Evolutionary conservation across 352 stramenopile genomes (phyloP).

Genomic region (Phytophthora agathidicida): DNA sequence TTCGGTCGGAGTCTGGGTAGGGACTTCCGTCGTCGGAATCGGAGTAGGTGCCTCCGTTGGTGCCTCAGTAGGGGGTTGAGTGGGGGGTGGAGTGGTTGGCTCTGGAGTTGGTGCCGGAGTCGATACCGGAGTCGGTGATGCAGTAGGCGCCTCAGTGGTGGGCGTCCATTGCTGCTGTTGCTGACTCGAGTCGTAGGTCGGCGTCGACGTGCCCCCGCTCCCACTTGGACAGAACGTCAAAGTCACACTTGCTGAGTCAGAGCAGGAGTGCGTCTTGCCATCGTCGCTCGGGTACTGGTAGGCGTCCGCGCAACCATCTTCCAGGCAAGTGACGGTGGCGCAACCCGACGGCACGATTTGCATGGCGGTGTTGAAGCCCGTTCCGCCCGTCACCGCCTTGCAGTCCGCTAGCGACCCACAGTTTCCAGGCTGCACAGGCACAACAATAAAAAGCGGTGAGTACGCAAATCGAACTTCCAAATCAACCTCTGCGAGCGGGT

Average conservation of each 20-base stretch:
- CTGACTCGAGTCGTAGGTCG: slow-evolving; percentile 4
- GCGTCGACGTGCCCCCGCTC: slow-evolving; percentile 20
- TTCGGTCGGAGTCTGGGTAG: slow-evolving; percentile 20
- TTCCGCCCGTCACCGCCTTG: slow-evolving; percentile 45
- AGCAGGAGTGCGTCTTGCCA: slow-evolving; percentile 58
- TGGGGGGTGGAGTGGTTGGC: neutral
- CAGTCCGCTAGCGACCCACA: slow-evolving; percentile 48
- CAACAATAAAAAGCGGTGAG: neutral
- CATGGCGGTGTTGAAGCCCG: slow-evolving; percentile 63
- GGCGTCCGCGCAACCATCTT: slow-evolving; percentile 51
- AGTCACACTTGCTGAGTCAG: slow-evolving; percentile 39
- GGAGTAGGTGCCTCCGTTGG: neutral
- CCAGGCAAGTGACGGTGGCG: slow-evolving; percentile 43
- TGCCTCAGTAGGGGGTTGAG: no score
- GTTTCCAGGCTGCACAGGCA: slow-evolving; percentile 22
- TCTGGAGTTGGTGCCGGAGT: no score
- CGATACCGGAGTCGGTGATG: neutral
- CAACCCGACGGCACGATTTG: slow-evolving; percentile 54
- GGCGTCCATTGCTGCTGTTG: neutral
- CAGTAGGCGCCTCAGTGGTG: no score
- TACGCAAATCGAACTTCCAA: neutral
- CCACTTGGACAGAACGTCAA: slow-evolving; percentile 64
- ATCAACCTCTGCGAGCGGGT: no score
- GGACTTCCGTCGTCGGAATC: slow-evolving; percentile 9
- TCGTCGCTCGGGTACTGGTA: slow-evolving; percentile 67